Conservation (phyloP, 2,329 filamentous ascomycete species). For the Botrytis byssoidea region DNA sequence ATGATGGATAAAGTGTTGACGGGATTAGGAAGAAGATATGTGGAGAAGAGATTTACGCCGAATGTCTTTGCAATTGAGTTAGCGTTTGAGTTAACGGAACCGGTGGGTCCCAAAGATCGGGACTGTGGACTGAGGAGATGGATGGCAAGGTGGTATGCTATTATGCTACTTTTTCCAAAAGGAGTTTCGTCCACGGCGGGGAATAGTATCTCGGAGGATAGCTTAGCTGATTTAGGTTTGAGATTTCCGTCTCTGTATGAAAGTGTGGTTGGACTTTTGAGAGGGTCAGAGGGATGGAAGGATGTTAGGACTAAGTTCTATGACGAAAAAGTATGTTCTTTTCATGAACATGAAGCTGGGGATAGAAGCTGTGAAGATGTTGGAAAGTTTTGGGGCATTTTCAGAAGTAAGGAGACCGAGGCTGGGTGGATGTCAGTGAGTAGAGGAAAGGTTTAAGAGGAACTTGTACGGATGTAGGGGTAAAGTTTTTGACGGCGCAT, state of each 20-base stretch:
- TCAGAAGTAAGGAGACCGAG: constrained; percentile 5
- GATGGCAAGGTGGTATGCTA: constrained; percentile 14
- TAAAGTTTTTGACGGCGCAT: neutral
- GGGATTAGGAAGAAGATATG: neutral
- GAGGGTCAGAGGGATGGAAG: constrained; percentile 6
- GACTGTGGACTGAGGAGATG: constrained; percentile 10
- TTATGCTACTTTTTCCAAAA: constrained; percentile 10
- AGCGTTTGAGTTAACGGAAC: constrained; percentile 6
- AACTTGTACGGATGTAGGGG: neutral
- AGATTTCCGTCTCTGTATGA: constrained; percentile 7
- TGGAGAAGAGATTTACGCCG: constrained; percentile 10
- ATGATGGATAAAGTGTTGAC: constrained; percentile 6
- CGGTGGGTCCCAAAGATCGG: neutral
- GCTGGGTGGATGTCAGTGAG: constrained; percentile 8
- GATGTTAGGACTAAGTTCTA: constrained; percentile 3
- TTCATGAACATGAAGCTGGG: constrained; percentile 6
- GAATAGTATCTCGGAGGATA: neutral
- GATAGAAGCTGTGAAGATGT: constrained; percentile 6
- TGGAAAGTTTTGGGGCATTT: constrained; percentile 14
- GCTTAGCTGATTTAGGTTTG: neutral
- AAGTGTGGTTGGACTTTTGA: neutral
- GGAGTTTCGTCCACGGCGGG: neutral
- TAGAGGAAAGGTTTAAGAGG: neutral
- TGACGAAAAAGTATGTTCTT: constrained; percentile 11
- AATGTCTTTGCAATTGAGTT: constrained; percentile 11